phyloP scores from a whole-genome alignment of 768 basidiomycete species.

The Pisolithus marmoratus region DNA sequence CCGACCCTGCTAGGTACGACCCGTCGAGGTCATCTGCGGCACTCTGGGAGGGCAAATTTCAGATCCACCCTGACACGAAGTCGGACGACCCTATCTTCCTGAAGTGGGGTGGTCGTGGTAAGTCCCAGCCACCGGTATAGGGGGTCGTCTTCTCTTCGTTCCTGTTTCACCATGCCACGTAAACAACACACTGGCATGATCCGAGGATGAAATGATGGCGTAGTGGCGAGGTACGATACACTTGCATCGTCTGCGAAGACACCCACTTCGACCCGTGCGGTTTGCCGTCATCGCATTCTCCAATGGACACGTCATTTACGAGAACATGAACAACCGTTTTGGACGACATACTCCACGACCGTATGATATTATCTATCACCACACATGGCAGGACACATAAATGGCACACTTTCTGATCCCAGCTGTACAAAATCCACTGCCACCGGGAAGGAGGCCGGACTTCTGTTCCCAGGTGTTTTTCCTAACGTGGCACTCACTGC shows the following conservation, averaged over 20 bases:
- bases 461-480: neutral
- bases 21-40: conserved; percentile 79
- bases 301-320: neutral
- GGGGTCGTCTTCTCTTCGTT: neutral
- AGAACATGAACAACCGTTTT: neutral
- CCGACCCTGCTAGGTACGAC: conserved; percentile 70
- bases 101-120: conserved; percentile 24
- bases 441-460: neutral
- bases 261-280: neutral
- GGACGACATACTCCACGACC: neutral
- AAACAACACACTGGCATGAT: no score
- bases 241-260: neutral
- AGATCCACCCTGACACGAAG: conserved; percentile 82
- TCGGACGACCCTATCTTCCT: conserved; percentile 50
- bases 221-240: no score
- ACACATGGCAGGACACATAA: no score
- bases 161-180: neutral
- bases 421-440: neutral
- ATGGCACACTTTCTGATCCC: neutral
- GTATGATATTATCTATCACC: neutral
- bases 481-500: neutral
- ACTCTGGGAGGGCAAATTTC: conserved; percentile 79
- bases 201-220: no score
- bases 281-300: neutral
- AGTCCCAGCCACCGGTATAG: conserved; percentile 10